A percentile compares a stretch with the other conserved stretches of the same genome.
Evolutionary conservation across 1,284 basidiomycete genomes (phyloP).

Genomic region (Stereum hirsutum): DNA sequence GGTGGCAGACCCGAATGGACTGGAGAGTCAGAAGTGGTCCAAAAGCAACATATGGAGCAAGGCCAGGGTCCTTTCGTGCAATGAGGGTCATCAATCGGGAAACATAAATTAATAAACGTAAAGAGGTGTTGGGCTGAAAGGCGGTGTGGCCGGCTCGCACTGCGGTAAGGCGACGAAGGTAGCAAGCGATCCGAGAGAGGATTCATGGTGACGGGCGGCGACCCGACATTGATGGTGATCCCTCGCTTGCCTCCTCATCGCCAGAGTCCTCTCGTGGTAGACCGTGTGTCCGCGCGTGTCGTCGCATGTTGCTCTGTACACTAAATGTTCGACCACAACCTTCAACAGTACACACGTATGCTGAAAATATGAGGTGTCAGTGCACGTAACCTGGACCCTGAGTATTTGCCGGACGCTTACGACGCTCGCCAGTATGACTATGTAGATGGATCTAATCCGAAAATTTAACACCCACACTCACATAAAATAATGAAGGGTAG

Average conservation of each 20-base stretch:
- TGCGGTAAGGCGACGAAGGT: no score
- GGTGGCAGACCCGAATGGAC: no score
- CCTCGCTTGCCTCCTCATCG: slow-evolving; percentile 33
- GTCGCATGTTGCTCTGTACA: slow-evolving; percentile 81
- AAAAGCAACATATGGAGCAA: no score
- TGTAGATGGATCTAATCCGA: slow-evolving; percentile 68
- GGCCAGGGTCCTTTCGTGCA: no score
- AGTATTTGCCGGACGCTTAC: slow-evolving; percentile 32
- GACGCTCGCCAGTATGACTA: slow-evolving; percentile 79
- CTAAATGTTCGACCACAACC: slow-evolving; percentile 76
- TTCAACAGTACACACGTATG: slow-evolving; percentile 66
- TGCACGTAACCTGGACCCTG: slow-evolving; percentile 1
- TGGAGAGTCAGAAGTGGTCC: no score
- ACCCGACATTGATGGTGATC: no score
- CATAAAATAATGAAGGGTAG: slow-evolving; percentile 6
- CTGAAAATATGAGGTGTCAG: slow-evolving; percentile 26
- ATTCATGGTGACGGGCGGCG: no score
- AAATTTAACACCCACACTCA: slow-evolving; percentile 9
- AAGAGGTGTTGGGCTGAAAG: no score
- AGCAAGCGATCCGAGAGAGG: no score
- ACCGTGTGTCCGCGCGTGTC: slow-evolving; percentile 70
- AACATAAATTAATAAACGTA: no score
- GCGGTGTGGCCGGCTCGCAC: no score
- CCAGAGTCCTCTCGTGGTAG: slow-evolving; percentile 31
- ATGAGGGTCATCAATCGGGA: no score